Evolutionary conservation across 441 rosid species (phyloP), one percentile per base, ranked within the genome.

Genomic region (Syzygium syzygioides): DNA sequence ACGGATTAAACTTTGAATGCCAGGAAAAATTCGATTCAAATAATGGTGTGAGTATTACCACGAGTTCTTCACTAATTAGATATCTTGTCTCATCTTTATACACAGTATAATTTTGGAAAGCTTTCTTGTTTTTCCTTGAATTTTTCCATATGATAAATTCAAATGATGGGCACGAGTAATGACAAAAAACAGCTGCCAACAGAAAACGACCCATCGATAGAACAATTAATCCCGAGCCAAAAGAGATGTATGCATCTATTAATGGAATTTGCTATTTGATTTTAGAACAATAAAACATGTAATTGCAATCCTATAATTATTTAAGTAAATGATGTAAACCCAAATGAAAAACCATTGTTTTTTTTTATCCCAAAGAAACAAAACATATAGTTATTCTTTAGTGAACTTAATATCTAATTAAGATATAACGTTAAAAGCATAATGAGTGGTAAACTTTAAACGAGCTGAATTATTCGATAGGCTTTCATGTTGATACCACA

Each of bases 281-380:
- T 60, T 60, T 30, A 3, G 9, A 13, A 60, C 18, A 6, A 60
- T 6, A 28, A 12, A 12, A 28, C 14, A 13, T 60, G 32, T 30
- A 60, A 60, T 28, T 28, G 17, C 14, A 60, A 28, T 28, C 28
- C 66, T 60, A 60, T 60, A 60, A 60, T 60, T 60, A 60, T 12
- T 60, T 0, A 28, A 60, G 18, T 13, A 60, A 60, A 60, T 15
- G 4, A 60, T 28, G 66, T 60, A 60, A 60, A 60, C 14, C 9
- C 32, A 28, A 13, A 60, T 28, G 66, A 28, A 60, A 60, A 60
- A 60, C 4, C 66, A 5, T 60, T 60, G 0, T 5, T 60, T 1
- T 4, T 55, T 55, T 55, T 17, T 13, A 7, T 28, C 32, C 4
- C 9, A 1, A 13, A 60, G 66, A 28, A 0, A 60, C 0, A 60